A percentile compares a stretch with the other conserved stretches of the same genome.
These are phyloP conservation scores for Nicotiana otophora DNA, from an alignment of 257 asterid genomes.

Conservation along the genomic window DNA sequence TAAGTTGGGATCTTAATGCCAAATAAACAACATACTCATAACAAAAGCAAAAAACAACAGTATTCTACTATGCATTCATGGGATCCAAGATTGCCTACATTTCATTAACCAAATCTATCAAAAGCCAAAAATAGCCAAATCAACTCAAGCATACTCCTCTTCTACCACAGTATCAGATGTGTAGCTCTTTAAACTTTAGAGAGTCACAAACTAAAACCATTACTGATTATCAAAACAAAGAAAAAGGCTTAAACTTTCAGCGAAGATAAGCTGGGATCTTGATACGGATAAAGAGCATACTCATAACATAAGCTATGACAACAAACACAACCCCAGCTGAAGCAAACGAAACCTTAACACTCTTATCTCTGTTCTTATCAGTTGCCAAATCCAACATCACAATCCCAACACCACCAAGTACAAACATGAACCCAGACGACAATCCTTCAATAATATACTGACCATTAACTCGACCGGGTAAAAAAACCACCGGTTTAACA, in stretches of 20 bases:
- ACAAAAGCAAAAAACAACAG: background rate
- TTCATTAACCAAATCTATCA: background rate
- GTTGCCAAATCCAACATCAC: constrained; percentile 76
- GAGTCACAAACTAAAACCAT: background rate
- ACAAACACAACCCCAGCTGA: constrained; percentile 67
- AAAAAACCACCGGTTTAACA: constrained; percentile 78
- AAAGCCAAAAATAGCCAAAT: background rate
- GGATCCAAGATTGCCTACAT: background rate
- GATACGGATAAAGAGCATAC: constrained; percentile 84
- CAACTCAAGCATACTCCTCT: background rate
- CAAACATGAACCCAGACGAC: constrained; percentile 92
- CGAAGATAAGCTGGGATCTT: constrained; percentile 86
- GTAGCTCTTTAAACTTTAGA: background rate
- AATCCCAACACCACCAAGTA: constrained; percentile 86
- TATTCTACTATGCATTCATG: background rate
- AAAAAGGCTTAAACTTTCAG: constrained; percentile 25
- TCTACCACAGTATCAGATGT: background rate
- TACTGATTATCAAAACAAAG: background rate
- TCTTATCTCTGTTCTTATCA: constrained; percentile 74
- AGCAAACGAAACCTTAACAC: constrained; percentile 79
- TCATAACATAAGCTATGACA: constrained; percentile 80
- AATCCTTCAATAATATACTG: constrained; percentile 92
- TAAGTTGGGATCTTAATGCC: background rate
- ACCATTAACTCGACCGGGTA: constrained; percentile 89
- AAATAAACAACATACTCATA: background rate